Evolutionary conservation across 2,329 filamentous ascomycete genomes (phyloP).

Genomic region (Phoma sp.): DNA sequence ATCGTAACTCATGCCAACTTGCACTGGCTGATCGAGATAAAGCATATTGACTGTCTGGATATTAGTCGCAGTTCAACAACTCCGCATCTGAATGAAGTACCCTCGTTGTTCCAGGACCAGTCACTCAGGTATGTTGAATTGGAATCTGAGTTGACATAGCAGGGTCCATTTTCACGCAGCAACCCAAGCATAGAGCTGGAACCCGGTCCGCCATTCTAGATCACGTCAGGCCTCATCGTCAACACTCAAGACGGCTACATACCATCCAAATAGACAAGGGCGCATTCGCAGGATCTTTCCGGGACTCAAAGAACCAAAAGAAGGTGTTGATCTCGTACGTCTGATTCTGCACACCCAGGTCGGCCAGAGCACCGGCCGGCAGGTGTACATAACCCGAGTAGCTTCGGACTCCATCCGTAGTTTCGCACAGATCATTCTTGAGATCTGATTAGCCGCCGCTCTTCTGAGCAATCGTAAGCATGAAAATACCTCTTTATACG

Average conservation of each 20-base stretch:
- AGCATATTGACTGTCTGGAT: constrained; percentile 51
- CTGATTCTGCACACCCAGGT: constrained; percentile 47
- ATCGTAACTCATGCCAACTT: constrained; percentile 61
- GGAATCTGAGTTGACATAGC: constrained; percentile 54
- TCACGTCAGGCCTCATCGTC: background rate
- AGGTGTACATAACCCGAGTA: constrained; percentile 68
- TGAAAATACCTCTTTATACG: constrained; percentile 51
- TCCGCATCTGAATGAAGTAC: background rate
- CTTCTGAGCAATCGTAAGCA: background rate
- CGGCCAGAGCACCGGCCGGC: constrained; percentile 53
- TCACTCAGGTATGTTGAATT: constrained; percentile 61
- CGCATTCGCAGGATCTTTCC: constrained; percentile 22
- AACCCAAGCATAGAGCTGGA: constrained; percentile 30
- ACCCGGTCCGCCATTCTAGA: constrained; percentile 23
- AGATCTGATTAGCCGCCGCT: background rate
- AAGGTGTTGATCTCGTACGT: constrained; percentile 50
- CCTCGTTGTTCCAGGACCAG: constrained; percentile 67
- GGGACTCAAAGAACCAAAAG: constrained; percentile 32
- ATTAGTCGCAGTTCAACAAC: background rate
- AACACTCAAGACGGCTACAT: background rate
- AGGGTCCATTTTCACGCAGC: constrained; percentile 24
- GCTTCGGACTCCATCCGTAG: constrained; percentile 60
- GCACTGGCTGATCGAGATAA: constrained; percentile 72
- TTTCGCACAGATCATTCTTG: constrained; percentile 60
- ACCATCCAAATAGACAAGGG: constrained; percentile 23